Evolutionary conservation across 176 grass and related monocot species (phyloP).

Genomic region (Thalia dealbata): DNA sequence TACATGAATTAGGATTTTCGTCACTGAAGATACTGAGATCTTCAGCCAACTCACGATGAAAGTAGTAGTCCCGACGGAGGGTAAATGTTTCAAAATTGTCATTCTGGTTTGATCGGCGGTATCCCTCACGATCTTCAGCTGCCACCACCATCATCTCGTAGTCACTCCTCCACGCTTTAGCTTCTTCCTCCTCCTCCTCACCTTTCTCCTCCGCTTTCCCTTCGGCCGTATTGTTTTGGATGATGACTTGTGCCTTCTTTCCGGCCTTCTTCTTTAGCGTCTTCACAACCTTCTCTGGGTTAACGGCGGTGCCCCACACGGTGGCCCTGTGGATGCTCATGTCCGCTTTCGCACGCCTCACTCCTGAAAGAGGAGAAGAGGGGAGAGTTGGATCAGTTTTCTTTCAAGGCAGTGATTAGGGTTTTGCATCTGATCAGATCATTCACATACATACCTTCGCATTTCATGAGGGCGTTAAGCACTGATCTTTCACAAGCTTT

Average conservation of each 20-base stretch:
- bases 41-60: slow-evolving; percentile 2
- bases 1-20: slow-evolving; percentile 40
- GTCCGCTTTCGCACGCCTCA: slow-evolving; percentile 21
- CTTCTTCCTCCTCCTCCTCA: not conserved
- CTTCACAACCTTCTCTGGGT: slow-evolving; percentile 25
- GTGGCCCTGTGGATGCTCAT: slow-evolving; percentile 23
- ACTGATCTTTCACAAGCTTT: slow-evolving; percentile 35
- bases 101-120: not conserved
- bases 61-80: not conserved
- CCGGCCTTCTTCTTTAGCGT: slow-evolving; percentile 33
- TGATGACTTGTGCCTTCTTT: slow-evolving; percentile 27
- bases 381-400: not conserved
- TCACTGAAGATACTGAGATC: slow-evolving; percentile 29
- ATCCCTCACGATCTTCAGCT: not conserved
- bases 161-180: no score
- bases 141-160: not conserved
- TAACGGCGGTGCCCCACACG: slow-evolving; percentile 13
- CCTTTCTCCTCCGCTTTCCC: not conserved
- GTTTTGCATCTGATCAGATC: not conserved
- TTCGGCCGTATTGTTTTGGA: not conserved
- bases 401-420: not conserved
- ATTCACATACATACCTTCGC: slow-evolving; percentile 17
- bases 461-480: slow-evolving; percentile 14
- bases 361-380: slow-evolving; percentile 25
- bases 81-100: not conserved